Base-by-base conservation (phyloP, 2,329 filamentous ascomycete genomes). In the Metarhizium brunneum region DNA sequence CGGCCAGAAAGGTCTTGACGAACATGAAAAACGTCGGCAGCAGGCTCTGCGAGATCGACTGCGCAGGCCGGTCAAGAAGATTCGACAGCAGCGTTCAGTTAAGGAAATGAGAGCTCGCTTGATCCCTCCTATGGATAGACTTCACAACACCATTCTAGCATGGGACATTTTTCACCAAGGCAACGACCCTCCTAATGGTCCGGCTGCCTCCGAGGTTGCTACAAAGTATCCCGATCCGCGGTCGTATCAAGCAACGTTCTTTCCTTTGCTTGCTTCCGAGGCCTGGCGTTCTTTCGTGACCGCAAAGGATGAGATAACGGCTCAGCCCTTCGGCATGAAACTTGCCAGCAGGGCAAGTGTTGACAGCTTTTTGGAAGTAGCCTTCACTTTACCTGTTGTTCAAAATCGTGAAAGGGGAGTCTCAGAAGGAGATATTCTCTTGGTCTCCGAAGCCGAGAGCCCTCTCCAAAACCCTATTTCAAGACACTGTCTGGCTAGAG, bases 91-190 rank as follows among this genome's bases (percentile, higher is more conserved):
- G 59, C 84, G 92, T 52, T 92, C 91, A 16, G 84, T 87, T 49
- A 95, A 95, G 70, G 94, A 99, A 71, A 92, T 96, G 84, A 87
- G 92, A 63, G 92, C 94, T 60, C 87, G 94, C 59, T 78, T 99
- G 57, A 88, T 92, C 36, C 94, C 95, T 7, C 90, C 95, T 61
- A 87, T 99, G 72, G 87, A 90, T 42, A 79, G 83, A 16, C 74
- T 99, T 35, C 94, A 97, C 68, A 86, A 88, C 63, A 86, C 86
- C 18, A 90, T 99, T 52, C 81, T 99, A 3, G 82, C 87, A 55
- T 99, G 94, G 94, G 89, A 99, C 61, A 95, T 95, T 61, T 99
- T 96, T 69, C 88, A 96, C 65, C 76, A 84, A 49, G 90, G 91
- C 32, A 90, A 92, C 64, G 88, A 92, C 57, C 94, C 94, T 6